phyloP scores from a whole-genome alignment of 306 rosid genomes.

The Betula pendula region DNA sequence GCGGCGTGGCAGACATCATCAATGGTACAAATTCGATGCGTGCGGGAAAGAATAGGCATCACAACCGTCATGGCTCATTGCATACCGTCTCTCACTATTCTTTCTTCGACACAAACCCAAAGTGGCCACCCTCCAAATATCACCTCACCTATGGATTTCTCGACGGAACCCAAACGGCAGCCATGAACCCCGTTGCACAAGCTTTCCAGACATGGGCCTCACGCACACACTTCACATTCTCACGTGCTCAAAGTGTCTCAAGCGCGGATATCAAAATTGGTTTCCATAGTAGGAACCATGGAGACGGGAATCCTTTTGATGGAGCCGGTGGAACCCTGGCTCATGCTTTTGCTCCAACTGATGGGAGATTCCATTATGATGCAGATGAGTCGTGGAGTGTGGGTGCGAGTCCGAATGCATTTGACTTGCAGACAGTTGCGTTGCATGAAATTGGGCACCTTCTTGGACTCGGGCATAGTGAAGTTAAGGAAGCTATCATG shows the following conservation, averaged over 20 bases:
- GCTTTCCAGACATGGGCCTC: not conserved
- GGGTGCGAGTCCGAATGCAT: not conserved
- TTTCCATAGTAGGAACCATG: not conserved
- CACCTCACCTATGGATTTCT: not conserved
- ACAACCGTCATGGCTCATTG: not conserved
- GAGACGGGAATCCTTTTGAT: not conserved
- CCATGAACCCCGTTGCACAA: not conserved
- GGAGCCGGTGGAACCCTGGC: not conserved
- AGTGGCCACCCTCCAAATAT: not conserved
- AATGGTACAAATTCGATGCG: slow-evolving; percentile 2
- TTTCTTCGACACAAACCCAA: not conserved
- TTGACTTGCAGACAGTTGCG: not conserved
- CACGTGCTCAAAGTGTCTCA: not conserved
- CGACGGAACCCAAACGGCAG: not conserved
- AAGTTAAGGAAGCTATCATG: not conserved
- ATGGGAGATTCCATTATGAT: slow-evolving; percentile 2
- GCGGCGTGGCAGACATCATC: not conserved
- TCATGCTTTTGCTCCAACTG: not conserved
- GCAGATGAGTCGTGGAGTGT: not conserved
- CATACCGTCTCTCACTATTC: not conserved
- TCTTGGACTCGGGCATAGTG: not conserved
- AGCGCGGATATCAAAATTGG: not conserved
- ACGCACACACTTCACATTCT: not conserved
- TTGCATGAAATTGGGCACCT: slow-evolving; percentile 13
- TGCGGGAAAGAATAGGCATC: not conserved